Conservation (phyloP, 2,329 filamentous ascomycete genomes). For the Geosmithia flava region DNA sequence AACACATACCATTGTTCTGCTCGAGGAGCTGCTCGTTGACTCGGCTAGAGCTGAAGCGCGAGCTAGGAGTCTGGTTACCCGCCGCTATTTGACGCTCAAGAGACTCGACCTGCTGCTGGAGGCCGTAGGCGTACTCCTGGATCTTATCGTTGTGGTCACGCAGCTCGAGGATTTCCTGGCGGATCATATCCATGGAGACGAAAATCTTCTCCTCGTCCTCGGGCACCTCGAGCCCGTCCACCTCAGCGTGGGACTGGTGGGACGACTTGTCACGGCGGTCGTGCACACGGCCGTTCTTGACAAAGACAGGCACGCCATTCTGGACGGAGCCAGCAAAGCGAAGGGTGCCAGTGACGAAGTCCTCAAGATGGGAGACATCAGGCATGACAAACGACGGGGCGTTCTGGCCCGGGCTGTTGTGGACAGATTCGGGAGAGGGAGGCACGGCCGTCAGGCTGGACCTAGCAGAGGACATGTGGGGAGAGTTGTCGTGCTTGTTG, state of each 20-base stretch:
- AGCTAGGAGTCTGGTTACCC: constrained; percentile 24
- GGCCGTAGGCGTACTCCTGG: constrained; percentile 38
- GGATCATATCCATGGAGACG: constrained; percentile 50
- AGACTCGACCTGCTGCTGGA: constrained; percentile 37
- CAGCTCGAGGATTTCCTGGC: constrained; percentile 41
- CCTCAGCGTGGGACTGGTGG: constrained; percentile 27
- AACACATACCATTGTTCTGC: constrained; percentile 39
- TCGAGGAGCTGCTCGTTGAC: constrained; percentile 28
- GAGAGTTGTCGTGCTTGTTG: constrained; percentile 13
- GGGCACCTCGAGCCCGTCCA: constrained; percentile 37
- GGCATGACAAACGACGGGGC: constrained; percentile 41
- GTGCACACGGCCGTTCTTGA: constrained; percentile 38
- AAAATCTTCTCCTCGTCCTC: constrained; percentile 45
- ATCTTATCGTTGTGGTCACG: constrained; percentile 44
- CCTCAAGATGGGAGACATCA: constrained; percentile 40
- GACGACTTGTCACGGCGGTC: constrained; percentile 24
- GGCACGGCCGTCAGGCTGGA: constrained; percentile 27
- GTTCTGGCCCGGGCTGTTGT: constrained; percentile 17
- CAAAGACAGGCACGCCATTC: constrained; percentile 42
- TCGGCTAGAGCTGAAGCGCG: constrained; percentile 28
- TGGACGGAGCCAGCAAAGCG: constrained; percentile 35
- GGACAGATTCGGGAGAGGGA: constrained; percentile 20
- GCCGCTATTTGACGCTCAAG: constrained; percentile 32
- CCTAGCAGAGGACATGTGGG: constrained; percentile 23
- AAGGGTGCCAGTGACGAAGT: constrained; percentile 43